These are phyloP conservation scores for Cicer judaicum DNA, from an alignment of 306 rosid species.

Conservation along the genomic window DNA sequence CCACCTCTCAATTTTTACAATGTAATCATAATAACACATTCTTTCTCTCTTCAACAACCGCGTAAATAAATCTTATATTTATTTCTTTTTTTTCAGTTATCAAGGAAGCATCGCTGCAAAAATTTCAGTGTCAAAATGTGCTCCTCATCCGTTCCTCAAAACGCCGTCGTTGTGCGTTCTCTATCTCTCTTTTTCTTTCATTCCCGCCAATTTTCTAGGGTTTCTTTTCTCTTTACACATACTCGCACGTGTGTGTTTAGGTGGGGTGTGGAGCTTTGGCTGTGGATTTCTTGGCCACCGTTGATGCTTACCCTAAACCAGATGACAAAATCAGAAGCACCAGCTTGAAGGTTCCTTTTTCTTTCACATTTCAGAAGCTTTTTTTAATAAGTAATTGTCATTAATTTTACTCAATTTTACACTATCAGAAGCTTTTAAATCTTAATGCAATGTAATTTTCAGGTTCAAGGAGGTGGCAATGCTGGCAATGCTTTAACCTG, in stretches of 20 bases:
- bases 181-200: conserved; percentile 4
- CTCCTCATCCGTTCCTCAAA: conserved; percentile 53
- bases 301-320: conserved; percentile 79
- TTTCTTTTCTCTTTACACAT: background rate
- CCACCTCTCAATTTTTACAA: background rate
- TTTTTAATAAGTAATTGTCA: background rate
- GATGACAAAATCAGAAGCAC: conserved; percentile 90
- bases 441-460: conserved; percentile 36
- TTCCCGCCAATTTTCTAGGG: conserved; percentile 17
- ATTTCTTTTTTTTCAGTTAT: conserved; percentile 36
- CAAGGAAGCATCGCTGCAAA: conserved; percentile 32
- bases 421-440: background rate
- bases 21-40: background rate
- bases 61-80: background rate
- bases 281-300: conserved; percentile 76
- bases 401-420: background rate
- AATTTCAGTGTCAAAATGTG: conserved; percentile 56
- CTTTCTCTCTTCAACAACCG: background rate
- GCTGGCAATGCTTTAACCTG: conserved; percentile 82
- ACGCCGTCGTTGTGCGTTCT: conserved; percentile 61
- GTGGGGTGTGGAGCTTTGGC: conserved; percentile 64
- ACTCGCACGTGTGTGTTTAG: conserved; percentile 42
- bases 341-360: conserved; percentile 60
- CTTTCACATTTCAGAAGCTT: background rate
- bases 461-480: conserved; percentile 99